Percentiles rank a stretch among this genome's conserved stretches.
These are phyloP conservation scores for Alnus glutinosa DNA, from an alignment of 306 rosid species.

Conservation along the genomic window DNA sequence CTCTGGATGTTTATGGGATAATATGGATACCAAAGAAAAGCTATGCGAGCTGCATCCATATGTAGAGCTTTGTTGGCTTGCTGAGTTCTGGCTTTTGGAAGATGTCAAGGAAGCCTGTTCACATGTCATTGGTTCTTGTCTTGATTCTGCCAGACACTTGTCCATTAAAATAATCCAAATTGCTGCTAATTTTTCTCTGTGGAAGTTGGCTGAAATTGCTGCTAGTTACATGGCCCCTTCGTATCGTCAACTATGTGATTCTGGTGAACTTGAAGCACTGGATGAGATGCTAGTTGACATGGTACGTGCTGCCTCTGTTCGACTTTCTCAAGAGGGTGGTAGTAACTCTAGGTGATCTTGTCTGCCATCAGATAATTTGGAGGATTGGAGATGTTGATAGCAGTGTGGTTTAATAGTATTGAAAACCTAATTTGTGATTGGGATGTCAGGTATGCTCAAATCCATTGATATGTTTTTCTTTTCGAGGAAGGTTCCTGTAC, in stretches of 20 bases:
- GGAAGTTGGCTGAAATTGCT: slow-evolving; percentile 70
- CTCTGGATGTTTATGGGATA: slow-evolving; percentile 75
- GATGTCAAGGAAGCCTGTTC: slow-evolving; percentile 64
- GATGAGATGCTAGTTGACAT: slow-evolving; percentile 61
- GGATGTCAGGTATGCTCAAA: background rate
- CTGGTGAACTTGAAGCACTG: slow-evolving; percentile 69
- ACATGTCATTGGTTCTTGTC: slow-evolving; percentile 54
- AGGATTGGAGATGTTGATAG: slow-evolving; percentile 1
- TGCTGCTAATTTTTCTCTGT: slow-evolving; percentile 57
- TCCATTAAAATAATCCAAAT: slow-evolving; percentile 51
- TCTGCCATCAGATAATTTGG: background rate
- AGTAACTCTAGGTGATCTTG: background rate
- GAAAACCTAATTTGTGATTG: background rate
- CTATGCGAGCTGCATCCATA: slow-evolving; percentile 57
- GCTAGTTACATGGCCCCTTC: slow-evolving; percentile 67
- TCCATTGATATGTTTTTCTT: background rate
- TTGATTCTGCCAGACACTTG: slow-evolving; percentile 52
- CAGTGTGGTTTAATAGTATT: background rate
- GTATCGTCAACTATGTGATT: slow-evolving; percentile 63
- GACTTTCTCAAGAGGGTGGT: slow-evolving; percentile 52
- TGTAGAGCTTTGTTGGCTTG: slow-evolving; percentile 81
- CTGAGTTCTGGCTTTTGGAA: slow-evolving; percentile 73
- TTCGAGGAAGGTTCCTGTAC: background rate
- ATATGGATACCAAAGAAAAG: slow-evolving; percentile 66
- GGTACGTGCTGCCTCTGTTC: slow-evolving; percentile 67